These are phyloP conservation scores for Wickerhamomyces alni DNA, from an alignment of 805 yeast genomes.

Conservation along the genomic window DNA sequence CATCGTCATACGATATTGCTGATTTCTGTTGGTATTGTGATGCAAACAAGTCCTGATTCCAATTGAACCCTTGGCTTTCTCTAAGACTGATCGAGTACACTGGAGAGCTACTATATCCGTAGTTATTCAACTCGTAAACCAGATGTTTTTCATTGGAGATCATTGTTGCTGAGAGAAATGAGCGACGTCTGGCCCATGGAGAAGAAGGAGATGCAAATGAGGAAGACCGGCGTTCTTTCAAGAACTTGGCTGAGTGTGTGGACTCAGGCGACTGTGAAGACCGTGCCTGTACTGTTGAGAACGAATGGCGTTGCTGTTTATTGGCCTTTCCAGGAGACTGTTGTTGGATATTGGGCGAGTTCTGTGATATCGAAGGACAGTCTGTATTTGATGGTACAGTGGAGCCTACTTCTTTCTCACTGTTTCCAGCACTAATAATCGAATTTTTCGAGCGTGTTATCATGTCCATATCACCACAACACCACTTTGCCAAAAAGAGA, in stretches of 20 bases:
- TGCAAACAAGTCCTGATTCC: constrained; percentile 76
- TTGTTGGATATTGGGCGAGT: too few relatives aligned
- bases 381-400: too few relatives aligned
- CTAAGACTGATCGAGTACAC: constrained; percentile 40
- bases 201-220: constrained; percentile 28
- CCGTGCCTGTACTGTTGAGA: neutral
- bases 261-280: too few relatives aligned
- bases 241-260: too few relatives aligned
- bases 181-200: constrained; percentile 49
- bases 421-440: neutral
- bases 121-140: constrained; percentile 37
- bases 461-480: neutral
- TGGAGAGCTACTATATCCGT: constrained; percentile 9
- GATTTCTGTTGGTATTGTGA: constrained; percentile 57
- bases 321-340: too few relatives aligned
- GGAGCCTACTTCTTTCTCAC: too few relatives aligned
- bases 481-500: too few relatives aligned
- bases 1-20: constrained; percentile 31
- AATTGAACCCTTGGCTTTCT: constrained; percentile 68
- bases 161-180: constrained; percentile 54
- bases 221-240: constrained; percentile 6
- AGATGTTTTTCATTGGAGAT: constrained; percentile 47
- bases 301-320: neutral
- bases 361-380: too few relatives aligned
- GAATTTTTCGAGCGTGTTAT: neutral